Evolutionary conservation across 2,329 filamentous ascomycete species (phyloP), one percentile per base, ranked within the genome.

Genomic region (Aspergillus vadensis): DNA sequence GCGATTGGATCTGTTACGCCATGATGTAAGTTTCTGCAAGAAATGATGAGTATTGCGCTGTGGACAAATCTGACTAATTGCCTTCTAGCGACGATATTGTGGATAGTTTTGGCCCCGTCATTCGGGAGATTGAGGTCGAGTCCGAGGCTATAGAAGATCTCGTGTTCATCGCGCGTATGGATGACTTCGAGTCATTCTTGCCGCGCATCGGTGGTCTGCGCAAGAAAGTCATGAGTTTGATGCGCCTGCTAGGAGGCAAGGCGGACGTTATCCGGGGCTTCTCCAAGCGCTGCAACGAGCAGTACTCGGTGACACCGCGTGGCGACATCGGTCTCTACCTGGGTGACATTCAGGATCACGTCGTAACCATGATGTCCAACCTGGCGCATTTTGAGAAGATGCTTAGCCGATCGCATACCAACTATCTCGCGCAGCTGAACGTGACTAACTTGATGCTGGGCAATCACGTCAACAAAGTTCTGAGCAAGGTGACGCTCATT

Each of bases 1-100:
- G 92, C 68, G 95, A 99, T 78, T 99, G 96, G 94, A 96, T 98
- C 69, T 99, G 95, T 81, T 99, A 99, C 74, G 95, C 95, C 47
- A 84, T 99, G 72, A 98, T 99, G 89, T 92, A 82, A 83, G 88
- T 80, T 57, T 36, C 5, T 30, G 9, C 27, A 9, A 36, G 32
- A 15, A 12, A 36, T 47, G 53, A 23, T 27, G 25, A n/a, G 7
- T 17, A 12, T 38, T 5, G 21, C 36, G 14, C 14, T 15, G 52
- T 12, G 47, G 56, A 6, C 25, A 9, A 21, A 8, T 14, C 17
- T 21, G 47, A 48, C 43, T 21, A 15, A 36, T 25, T 38, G 19
- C 19, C 21, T 17, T 23, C 38, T 59, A 91, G 89, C 74, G 95
- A 99, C 76, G 92, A 99, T 73, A 99, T 99, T 72, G 95, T 98